A percentile compares a stretch with the other conserved stretches of the same genome.
Conservation (phyloP, 805 yeast genomes). For the Cephaloascus albidus region DNA sequence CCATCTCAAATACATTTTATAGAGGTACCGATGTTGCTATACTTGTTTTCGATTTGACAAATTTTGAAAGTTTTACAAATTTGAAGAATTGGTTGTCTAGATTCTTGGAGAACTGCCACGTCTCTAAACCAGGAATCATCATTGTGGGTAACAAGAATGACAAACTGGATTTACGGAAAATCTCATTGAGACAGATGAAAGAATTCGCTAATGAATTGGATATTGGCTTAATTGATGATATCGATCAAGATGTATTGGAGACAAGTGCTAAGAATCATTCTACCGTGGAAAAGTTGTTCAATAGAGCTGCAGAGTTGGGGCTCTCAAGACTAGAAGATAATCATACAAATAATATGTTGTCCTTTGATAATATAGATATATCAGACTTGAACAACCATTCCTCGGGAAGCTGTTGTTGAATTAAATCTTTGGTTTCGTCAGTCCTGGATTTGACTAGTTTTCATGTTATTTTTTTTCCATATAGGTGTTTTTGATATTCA, state of each 20-base stretch:
- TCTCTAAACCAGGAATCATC: slow-evolving; percentile 23
- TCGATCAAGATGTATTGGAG: slow-evolving; percentile 6
- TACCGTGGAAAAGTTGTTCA: slow-evolving; percentile 22
- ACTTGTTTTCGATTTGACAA: slow-evolving; percentile 44
- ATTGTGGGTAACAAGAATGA: slow-evolving; percentile 31
- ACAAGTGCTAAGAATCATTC: slow-evolving; percentile 4
- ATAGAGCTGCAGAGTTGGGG: slow-evolving; percentile 27
- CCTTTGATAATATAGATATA: slow-evolving; percentile 22
- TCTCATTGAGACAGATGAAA: slow-evolving; percentile 5
- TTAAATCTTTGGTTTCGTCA: no score
- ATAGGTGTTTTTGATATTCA: no score
- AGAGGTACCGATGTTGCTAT: slow-evolving; percentile 51
- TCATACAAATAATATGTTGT: slow-evolving; percentile 10
- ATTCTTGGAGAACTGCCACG: slow-evolving; percentile 31
- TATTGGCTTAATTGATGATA: slow-evolving; percentile 1
- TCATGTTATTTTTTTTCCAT: no score
- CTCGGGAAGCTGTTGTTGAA: slow-evolving; percentile 12
- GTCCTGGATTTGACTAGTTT: no score
- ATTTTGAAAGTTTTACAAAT: slow-evolving; percentile 39
- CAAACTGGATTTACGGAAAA: slow-evolving; percentile 2
- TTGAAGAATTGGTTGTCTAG: slow-evolving; percentile 21
- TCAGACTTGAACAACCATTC: slow-evolving; percentile 5
- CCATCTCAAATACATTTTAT: slow-evolving; percentile 45
- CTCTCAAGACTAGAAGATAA: slow-evolving; percentile 8
- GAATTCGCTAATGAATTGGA: slow-evolving; percentile 4